Evolutionary conservation across 2,329 filamentous ascomycete species (phyloP).

Genomic region (Exserohilum turcica): DNA sequence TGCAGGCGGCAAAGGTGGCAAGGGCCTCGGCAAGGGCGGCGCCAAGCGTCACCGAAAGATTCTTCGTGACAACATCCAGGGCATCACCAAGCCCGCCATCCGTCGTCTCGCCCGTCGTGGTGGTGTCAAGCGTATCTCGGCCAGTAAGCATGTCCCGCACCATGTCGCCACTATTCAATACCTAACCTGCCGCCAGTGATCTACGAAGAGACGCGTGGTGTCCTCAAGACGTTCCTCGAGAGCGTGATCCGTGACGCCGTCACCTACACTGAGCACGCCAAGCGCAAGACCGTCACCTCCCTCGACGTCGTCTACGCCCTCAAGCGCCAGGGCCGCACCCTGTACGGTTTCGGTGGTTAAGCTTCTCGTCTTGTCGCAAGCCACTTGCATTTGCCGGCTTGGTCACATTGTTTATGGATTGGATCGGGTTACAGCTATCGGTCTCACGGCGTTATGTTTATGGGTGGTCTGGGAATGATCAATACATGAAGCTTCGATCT

Average conservation of each 20-base stretch:
- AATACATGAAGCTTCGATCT: slow-evolving; percentile 29
- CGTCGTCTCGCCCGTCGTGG: slow-evolving; percentile 61
- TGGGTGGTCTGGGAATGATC: slow-evolving; percentile 33
- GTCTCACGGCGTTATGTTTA: slow-evolving; percentile 40
- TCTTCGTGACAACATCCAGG: slow-evolving; percentile 61
- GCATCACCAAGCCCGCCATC: slow-evolving; percentile 61
- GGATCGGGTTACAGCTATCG: slow-evolving; percentile 36
- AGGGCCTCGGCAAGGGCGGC: slow-evolving; percentile 61
- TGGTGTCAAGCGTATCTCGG: slow-evolving; percentile 60
- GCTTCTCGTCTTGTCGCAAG: slow-evolving; percentile 29
- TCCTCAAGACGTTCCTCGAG: slow-evolving; percentile 79
- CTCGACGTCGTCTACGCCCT: slow-evolving; percentile 68
- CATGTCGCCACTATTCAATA: neutral
- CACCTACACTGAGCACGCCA: slow-evolving; percentile 80
- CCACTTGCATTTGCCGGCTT: slow-evolving; percentile 10
- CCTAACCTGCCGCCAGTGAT: slow-evolving; percentile 61
- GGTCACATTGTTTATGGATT: slow-evolving; percentile 33
- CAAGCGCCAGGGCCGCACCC: slow-evolving; percentile 70
- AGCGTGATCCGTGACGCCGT: slow-evolving; percentile 76
- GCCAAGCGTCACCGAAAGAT: slow-evolving; percentile 62
- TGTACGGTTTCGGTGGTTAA: slow-evolving; percentile 92
- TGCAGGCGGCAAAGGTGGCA: slow-evolving; percentile 60
- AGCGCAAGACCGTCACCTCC: slow-evolving; percentile 78
- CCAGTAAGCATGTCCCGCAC: slow-evolving; percentile 47
- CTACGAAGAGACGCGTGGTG: slow-evolving; percentile 78